Percentiles rank a stretch among this genome's conserved stretches.
Conservation (phyloP, 2,329 filamentous ascomycete genomes). For the Geosmithia morbida region DNA sequence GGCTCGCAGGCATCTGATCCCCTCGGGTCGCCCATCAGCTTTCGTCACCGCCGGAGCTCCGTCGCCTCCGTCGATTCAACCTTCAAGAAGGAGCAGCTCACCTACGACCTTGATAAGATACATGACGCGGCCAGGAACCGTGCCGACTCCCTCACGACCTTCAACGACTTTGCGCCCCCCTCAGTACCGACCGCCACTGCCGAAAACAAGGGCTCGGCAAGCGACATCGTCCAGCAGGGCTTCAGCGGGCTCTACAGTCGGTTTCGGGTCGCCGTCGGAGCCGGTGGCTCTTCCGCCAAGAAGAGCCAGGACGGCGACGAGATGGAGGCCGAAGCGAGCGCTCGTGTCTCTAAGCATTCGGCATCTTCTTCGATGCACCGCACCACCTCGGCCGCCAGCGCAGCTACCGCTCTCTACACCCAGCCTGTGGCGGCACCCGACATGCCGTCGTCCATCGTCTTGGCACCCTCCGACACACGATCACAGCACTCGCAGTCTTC, state of each 20-base stretch:
- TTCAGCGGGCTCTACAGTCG: conserved; percentile 81
- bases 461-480: conserved; percentile 19
- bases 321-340: conserved; percentile 17
- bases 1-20: conserved; percentile 12
- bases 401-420: conserved; percentile 12
- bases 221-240: conserved; percentile 69
- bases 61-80: conserved; percentile 21
- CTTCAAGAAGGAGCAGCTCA: conserved; percentile 57
- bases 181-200: conserved; percentile 40
- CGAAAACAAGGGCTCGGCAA: conserved; percentile 56
- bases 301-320: conserved; percentile 8
- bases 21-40: conserved; percentile 14
- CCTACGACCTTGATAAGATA: conserved; percentile 71
- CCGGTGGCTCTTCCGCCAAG: conserved; percentile 28
- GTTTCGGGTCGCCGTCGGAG: conserved; percentile 69
- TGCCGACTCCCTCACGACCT: conserved; percentile 73
- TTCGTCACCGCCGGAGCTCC: conserved; percentile 21
- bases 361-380: conserved; percentile 22
- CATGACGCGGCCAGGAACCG: conserved; percentile 71
- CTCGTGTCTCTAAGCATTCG: conserved; percentile 25
- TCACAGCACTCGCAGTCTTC: conserved; percentile 25
- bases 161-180: conserved; percentile 77
- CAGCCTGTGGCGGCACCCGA: conserved; percentile 16
- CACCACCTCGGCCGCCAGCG: conserved; percentile 17
- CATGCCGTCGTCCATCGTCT: conserved; percentile 10